A percentile compares a stretch with the other conserved stretches of the same genome.
phyloP scores from a whole-genome alignment of 768 basidiomycete species.

The Tylopilus rubrobrunneus region DNA sequence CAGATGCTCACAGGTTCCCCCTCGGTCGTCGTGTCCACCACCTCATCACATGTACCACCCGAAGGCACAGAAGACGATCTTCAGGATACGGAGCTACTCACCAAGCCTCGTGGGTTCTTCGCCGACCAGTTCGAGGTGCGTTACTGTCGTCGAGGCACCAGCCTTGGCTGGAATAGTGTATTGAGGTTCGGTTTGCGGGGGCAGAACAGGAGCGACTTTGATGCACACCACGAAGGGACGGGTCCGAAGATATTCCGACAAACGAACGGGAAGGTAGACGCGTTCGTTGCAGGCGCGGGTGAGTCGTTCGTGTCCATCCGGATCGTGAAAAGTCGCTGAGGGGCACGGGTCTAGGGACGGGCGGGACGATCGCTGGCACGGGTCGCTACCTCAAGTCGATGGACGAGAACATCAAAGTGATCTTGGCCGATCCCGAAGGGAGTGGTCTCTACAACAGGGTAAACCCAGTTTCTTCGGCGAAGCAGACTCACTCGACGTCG shows the following conservation, averaged over 20 bases:
- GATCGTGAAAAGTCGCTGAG: background rate
- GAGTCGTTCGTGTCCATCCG: slow-evolving; percentile 4
- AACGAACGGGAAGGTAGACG: slow-evolving; percentile 75
- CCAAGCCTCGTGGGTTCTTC: slow-evolving; percentile 78
- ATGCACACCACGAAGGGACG: slow-evolving; percentile 85
- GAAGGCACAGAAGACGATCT: slow-evolving; percentile 30
- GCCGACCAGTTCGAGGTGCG: slow-evolving; percentile 91
- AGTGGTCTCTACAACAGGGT: slow-evolving; percentile 96
- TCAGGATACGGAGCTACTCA: slow-evolving; percentile 40
- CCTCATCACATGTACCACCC: slow-evolving; percentile 39
- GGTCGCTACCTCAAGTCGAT: slow-evolving; percentile 78
- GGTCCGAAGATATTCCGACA: slow-evolving; percentile 96
- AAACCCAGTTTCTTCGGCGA: background rate
- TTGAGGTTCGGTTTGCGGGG: background rate
- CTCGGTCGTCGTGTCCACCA: slow-evolving; percentile 52
- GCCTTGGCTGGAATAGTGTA: no score
- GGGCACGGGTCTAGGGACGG: slow-evolving; percentile 63
- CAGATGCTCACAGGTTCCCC: slow-evolving; percentile 43
- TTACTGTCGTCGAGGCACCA: background rate
- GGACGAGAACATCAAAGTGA: slow-evolving; percentile 61
- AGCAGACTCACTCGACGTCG: background rate
- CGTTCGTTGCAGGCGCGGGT: slow-evolving; percentile 91
- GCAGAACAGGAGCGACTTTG: slow-evolving; percentile 80
- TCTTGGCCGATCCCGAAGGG: slow-evolving; percentile 88
- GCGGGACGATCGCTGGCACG: slow-evolving; percentile 88